Conservation (phyloP, 1,284 basidiomycete species). For the Marasmius tenuissimus region DNA sequence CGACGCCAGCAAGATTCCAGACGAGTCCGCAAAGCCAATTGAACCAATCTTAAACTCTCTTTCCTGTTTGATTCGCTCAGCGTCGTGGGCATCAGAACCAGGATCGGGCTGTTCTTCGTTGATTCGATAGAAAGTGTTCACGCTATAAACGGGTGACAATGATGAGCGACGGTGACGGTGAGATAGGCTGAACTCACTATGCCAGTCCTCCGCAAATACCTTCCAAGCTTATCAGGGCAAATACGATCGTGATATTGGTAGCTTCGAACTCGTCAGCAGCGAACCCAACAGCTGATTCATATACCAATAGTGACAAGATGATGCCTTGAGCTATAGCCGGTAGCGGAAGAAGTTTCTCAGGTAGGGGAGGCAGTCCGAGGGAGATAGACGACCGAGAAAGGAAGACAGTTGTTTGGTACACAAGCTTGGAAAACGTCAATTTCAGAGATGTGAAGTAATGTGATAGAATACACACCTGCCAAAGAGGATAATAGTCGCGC, state of each 20-base stretch:
- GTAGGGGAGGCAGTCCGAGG: constrained; percentile 83
- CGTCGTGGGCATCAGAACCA: constrained; percentile 36
- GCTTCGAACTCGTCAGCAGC: constrained; percentile 53
- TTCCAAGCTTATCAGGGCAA: constrained; percentile 80
- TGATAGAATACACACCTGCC: constrained; percentile 62
- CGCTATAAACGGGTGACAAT: constrained; percentile 42
- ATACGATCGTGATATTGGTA: constrained; percentile 64
- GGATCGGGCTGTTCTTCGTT: constrained; percentile 68
- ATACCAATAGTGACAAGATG: constrained; percentile 59
- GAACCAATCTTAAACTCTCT: constrained; percentile 89
- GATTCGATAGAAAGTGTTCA: constrained; percentile 86
- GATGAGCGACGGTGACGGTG: neutral
- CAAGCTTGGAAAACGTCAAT: constrained; percentile 44
- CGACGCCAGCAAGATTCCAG: constrained; percentile 79
- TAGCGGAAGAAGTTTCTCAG: constrained; percentile 65
- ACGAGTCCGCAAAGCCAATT: constrained; percentile 75
- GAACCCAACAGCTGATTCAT: constrained; percentile 71
- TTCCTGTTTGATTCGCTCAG: constrained; percentile 67
- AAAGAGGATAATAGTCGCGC: constrained; percentile 93
- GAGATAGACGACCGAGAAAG: constrained; percentile 92
- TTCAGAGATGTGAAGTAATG: neutral
- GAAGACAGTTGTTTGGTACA: constrained; percentile 94
- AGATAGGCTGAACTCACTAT: constrained; percentile 58
- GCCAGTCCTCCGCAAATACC: constrained; percentile 90
- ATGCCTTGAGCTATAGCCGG: constrained; percentile 72